These are phyloP conservation scores for Pythium aphanidermatum DNA, from an alignment of 352 stramenopile species.

Conservation along the genomic window DNA sequence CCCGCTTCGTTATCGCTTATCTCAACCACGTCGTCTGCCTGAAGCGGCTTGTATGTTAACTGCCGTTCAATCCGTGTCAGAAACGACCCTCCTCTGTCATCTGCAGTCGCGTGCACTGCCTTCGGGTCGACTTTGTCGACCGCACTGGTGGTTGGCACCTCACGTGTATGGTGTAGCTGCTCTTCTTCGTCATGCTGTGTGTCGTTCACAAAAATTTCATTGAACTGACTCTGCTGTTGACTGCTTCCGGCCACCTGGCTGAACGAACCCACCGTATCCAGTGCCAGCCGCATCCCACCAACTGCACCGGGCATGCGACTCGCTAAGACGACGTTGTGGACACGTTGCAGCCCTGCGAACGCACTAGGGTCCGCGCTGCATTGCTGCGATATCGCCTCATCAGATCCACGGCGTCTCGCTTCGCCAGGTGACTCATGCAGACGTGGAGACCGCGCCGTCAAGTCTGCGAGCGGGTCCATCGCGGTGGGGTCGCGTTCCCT, in stretches of 20 bases:
- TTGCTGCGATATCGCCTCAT: conserved; percentile 43
- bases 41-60: too few species aligned
- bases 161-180: too few species aligned
- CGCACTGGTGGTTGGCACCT: too few species aligned
- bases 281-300: conserved; percentile 22
- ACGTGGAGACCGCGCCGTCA: conserved; percentile 27
- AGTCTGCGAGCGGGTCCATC: conserved; percentile 24
- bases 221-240: conserved; percentile 25
- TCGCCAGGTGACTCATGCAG: conserved; percentile 1
- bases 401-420: conserved; percentile 6
- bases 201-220: conserved; percentile 43
- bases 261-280: conserved; percentile 21
- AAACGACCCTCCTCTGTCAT: too few species aligned
- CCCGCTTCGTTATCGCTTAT: too few species aligned
- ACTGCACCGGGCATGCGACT: not conserved
- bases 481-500: not conserved
- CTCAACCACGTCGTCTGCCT: too few species aligned
- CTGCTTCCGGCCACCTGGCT: conserved; percentile 13
- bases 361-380: conserved; percentile 57
- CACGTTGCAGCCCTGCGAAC: conserved; percentile 35
- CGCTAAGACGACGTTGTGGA: conserved; percentile 9
- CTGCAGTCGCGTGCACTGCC: too few species aligned
- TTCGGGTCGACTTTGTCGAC: too few species aligned
- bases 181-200: conserved; percentile 41
- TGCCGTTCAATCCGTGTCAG: too few species aligned